phyloP scores from a whole-genome alignment of 352 stramenopile species.

The Phytopythium oedochilum region DNA sequence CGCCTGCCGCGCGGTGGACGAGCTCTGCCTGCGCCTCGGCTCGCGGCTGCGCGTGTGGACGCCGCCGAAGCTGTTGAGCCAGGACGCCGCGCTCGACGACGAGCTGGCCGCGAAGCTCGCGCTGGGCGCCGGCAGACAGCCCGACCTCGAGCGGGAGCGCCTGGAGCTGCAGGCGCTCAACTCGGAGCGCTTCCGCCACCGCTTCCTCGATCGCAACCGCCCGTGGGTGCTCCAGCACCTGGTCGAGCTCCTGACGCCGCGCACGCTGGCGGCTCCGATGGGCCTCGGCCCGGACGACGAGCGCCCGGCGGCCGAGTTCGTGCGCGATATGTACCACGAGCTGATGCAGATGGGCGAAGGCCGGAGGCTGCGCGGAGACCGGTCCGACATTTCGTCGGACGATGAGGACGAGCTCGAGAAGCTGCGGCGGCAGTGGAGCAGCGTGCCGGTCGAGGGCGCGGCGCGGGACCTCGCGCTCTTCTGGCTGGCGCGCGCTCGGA shows the following conservation, averaged over 20 bases:
- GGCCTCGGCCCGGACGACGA: constrained; percentile 46
- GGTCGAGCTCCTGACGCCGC: constrained; percentile 93
- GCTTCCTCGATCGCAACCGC: constrained; percentile 96
- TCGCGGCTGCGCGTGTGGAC: constrained; percentile 90
- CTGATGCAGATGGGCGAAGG: constrained; percentile 93
- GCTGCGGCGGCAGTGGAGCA: constrained; percentile 83
- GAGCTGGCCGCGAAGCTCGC: constrained; percentile 94
- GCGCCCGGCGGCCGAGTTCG: constrained; percentile 89
- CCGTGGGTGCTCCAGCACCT: constrained; percentile 97
- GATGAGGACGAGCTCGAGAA: constrained; percentile 90
- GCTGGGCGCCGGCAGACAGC: constrained; percentile 91
- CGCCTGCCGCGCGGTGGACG: constrained; percentile 65
- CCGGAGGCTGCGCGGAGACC: constrained; percentile 78
- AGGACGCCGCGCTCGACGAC: constrained; percentile 94
- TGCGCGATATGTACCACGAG: constrained; percentile 96
- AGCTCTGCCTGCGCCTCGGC: constrained; percentile 55
- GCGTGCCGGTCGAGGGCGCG: constrained; percentile 74
- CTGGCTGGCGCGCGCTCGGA: constrained; percentile 92
- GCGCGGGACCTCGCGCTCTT: constrained; percentile 88
- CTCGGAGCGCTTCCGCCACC: constrained; percentile 94
- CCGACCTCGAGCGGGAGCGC: constrained; percentile 93
- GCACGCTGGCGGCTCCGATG: constrained; percentile 69
- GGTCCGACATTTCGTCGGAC: constrained; percentile 92
- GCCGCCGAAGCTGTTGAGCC: constrained; percentile 63
- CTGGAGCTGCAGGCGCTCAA: constrained; percentile 96